phyloP scores from a whole-genome alignment of 148 eudicot species.

The Silene uniflora region DNA sequence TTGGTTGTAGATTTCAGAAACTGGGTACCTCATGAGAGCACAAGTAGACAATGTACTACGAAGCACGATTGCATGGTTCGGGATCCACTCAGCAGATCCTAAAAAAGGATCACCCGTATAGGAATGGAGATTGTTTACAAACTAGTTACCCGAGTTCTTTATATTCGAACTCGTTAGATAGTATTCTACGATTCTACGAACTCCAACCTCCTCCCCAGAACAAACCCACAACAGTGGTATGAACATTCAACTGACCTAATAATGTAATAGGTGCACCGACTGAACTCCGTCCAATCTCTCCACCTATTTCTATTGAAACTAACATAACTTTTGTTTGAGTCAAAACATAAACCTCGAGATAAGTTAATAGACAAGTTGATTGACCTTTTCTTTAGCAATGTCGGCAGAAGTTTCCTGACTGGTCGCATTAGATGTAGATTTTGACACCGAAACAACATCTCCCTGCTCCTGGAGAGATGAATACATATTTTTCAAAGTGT shows the following conservation, averaged over 20 bases:
- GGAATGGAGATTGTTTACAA: not conserved
- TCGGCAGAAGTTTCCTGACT: constrained; percentile 72
- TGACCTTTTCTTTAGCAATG: constrained; percentile 87
- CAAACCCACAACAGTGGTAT: not conserved
- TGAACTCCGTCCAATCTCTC: not conserved
- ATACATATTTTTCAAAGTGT: constrained; percentile 59
- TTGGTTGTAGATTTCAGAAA: not conserved
- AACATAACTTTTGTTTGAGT: not conserved
- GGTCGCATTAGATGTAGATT: constrained; percentile 38
- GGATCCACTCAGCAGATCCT: not conserved
- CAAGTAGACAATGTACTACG: not conserved
- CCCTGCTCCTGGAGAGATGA: constrained; percentile 61
- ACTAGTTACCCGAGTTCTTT: not conserved
- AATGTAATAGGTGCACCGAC: not conserved
- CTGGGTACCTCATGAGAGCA: not conserved
- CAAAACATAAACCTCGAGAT: not conserved
- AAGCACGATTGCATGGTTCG: not conserved
- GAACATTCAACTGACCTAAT: not conserved
- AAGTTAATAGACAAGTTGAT: constrained; percentile 8
- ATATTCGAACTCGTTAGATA: not conserved
- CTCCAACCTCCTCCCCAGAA: not conserved
- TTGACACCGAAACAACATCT: constrained; percentile 50
- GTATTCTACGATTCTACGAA: not conserved
- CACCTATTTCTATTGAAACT: not conserved
- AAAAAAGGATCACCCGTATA: not conserved